A percentile compares a stretch with the other conserved stretches of the same genome.
Conservation (phyloP, 2,329 filamentous ascomycete species). For the Blumeriella jaapii region DNA sequence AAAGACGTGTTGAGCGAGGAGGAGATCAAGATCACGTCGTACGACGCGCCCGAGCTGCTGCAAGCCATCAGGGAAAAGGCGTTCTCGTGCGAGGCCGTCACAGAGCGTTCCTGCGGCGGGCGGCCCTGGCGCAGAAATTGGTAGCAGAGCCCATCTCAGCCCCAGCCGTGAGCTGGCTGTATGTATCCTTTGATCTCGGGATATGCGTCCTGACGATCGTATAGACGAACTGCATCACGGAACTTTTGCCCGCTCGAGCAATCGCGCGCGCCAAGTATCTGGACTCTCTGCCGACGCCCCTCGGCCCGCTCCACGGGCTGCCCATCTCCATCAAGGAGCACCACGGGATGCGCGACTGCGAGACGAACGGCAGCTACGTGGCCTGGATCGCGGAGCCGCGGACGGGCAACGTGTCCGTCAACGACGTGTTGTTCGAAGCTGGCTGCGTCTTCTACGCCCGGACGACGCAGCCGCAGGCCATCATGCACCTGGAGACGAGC, state of each 20-base stretch:
- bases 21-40: slow-evolving; percentile 12
- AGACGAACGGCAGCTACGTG: slow-evolving; percentile 42
- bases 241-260: slow-evolving; percentile 14
- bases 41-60: slow-evolving; percentile 10
- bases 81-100: slow-evolving; percentile 11
- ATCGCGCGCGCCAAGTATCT: slow-evolving; percentile 17
- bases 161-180: background rate
- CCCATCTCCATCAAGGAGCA: slow-evolving; percentile 45
- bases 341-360: slow-evolving; percentile 30
- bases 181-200: no score
- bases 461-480: slow-evolving; percentile 41
- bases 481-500: slow-evolving; percentile 37
- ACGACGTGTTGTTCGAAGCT: slow-evolving; percentile 42
- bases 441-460: slow-evolving; percentile 56
- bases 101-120: slow-evolving; percentile 14
- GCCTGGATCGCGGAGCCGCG: slow-evolving; percentile 38
- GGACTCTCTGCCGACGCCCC: slow-evolving; percentile 18
- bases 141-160: background rate
- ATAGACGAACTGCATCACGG: slow-evolving; percentile 18
- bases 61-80: slow-evolving; percentile 7
- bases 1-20: slow-evolving; percentile 8
- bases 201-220: no score
- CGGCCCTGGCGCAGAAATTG: slow-evolving; percentile 14
- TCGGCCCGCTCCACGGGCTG: slow-evolving; percentile 50
- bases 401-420: slow-evolving; percentile 29